Evolutionary conservation across 2,329 filamentous ascomycete species (phyloP).

Genomic region (Aspergillus tamarii): DNA sequence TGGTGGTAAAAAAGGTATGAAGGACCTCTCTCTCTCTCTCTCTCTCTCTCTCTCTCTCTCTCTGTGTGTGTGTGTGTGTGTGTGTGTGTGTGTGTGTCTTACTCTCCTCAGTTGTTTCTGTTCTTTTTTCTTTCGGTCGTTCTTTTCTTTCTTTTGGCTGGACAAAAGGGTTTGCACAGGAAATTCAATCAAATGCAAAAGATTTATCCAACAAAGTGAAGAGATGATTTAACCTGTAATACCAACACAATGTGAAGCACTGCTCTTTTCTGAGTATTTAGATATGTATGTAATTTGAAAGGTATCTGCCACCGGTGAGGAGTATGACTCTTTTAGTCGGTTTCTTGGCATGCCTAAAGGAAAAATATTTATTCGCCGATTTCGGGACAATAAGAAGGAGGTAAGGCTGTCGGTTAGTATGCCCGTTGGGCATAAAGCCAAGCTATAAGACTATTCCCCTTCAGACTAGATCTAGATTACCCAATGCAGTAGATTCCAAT

Average conservation of each 20-base stretch:
- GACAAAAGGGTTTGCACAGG: too few species aligned
- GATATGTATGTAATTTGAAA: background rate
- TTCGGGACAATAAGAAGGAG: background rate
- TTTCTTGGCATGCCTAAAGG: conserved; percentile 17
- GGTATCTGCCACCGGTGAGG: conserved; percentile 2
- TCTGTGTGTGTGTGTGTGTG: too few species aligned
- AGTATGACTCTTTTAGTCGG: conserved; percentile 14
- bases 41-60: background rate
- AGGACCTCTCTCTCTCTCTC: background rate
- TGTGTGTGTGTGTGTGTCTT: too few species aligned
- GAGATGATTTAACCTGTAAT: background rate
- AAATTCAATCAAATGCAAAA: background rate
- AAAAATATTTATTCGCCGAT: background rate
- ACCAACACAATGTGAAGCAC: background rate
- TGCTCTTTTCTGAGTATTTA: background rate
- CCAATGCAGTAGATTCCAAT: background rate
- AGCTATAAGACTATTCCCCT: conserved; percentile 3
- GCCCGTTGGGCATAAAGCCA: conserved; percentile 10
- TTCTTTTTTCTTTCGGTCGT: background rate
- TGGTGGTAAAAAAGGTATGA: conserved; percentile 7
- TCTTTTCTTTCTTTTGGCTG: background rate
- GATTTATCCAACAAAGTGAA: background rate
- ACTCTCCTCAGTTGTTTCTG: background rate
- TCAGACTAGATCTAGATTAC: background rate
- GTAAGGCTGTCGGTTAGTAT: background rate